Percentiles rank a stretch among this genome's conserved stretches.
phyloP scores from a whole-genome alignment of 2,329 filamentous ascomycete genomes.

The Eutypella sp. region DNA sequence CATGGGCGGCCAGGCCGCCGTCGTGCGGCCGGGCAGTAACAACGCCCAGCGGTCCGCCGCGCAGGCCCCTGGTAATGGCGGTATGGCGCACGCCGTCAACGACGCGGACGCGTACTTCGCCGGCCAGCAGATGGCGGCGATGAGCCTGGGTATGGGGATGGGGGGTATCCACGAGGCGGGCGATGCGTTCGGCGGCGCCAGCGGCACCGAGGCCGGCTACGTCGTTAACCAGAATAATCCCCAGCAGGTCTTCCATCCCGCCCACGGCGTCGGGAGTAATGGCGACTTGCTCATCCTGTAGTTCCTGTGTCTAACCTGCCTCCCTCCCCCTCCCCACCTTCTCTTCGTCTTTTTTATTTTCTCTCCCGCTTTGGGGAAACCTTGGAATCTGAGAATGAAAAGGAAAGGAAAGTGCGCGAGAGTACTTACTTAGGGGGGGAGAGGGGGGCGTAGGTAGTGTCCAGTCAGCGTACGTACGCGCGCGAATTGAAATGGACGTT shows the following conservation, averaged over 20 bases:
- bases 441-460: no score
- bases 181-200: conserved; percentile 60
- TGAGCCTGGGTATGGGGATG: conserved; percentile 70
- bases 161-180: conserved; percentile 63
- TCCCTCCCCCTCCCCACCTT: no score
- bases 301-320: background rate
- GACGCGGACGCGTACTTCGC: conserved; percentile 91
- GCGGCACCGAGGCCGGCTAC: conserved; percentile 50
- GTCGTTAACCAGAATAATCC: conserved; percentile 80
- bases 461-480: no score
- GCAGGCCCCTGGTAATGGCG: conserved; percentile 8
- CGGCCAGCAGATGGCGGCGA: conserved; percentile 67
- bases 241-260: conserved; percentile 69
- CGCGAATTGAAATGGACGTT: no score
- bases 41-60: conserved; percentile 12
- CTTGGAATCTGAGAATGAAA: no score
- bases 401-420: no score
- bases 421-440: no score
- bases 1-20: conserved; percentile 45
- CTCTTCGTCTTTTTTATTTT: no score
- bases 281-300: conserved; percentile 68
- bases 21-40: conserved; percentile 36
- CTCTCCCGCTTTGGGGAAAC: no score
- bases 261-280: conserved; percentile 58
- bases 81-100: conserved; percentile 64